Conservation (phyloP, 345 rosid species). For the Eucalyptus decipiens region DNA sequence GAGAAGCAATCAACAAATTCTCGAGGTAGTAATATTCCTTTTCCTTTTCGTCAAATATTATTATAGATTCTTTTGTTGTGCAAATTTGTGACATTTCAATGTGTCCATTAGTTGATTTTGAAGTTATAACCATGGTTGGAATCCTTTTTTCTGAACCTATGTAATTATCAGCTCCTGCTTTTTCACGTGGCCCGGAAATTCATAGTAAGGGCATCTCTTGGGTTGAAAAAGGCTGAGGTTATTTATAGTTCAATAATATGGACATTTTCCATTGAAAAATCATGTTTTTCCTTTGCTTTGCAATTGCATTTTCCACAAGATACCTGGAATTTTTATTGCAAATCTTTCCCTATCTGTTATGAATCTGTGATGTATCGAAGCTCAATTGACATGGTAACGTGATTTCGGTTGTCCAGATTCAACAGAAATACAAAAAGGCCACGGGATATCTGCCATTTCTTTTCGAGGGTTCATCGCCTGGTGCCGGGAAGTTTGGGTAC, state of each 20-base stretch:
- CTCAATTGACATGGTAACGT: neutral
- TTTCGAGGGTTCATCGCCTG: constrained; percentile 91
- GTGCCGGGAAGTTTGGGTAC: constrained; percentile 83
- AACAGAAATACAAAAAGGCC: constrained; percentile 80
- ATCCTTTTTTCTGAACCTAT: neutral
- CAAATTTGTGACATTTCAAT: neutral
- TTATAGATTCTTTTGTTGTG: neutral
- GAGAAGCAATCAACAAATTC: constrained; percentile 78
- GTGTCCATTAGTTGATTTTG: neutral
- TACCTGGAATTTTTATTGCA: neutral
- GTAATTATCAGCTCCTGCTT: neutral
- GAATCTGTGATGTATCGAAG: neutral
- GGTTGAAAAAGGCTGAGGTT: neutral
- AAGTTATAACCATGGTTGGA: neutral
- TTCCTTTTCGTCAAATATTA: neutral
- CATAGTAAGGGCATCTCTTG: neutral
- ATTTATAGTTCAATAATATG: neutral
- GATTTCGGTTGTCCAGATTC: constrained; percentile 47
- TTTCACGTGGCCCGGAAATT: neutral
- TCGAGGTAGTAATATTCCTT: constrained; percentile 38
- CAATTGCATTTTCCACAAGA: neutral
- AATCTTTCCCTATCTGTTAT: neutral
- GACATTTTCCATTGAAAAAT: neutral
- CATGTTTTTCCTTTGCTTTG: neutral
- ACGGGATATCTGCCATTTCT: constrained; percentile 82